Evolutionary conservation across 164 flowering plant genomes (phyloP), one percentile per base, ranked within the genome.

Genomic region (Stephania cephalantha): DNA sequence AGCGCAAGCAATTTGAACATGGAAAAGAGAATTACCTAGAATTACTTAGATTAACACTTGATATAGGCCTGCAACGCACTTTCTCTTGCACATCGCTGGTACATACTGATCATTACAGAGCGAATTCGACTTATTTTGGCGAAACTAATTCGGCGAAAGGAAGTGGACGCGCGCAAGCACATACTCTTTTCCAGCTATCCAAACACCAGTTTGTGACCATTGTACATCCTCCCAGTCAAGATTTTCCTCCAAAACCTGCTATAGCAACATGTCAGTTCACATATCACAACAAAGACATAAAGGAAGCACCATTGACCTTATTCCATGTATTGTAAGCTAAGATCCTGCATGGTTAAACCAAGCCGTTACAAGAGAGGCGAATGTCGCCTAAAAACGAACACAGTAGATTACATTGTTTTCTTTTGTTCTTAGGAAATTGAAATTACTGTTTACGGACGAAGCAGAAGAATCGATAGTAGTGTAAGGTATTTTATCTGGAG

Each of bases 181-280:
- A 55, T 90, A 94, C 73, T 91, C 97, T 78, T 89, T 93, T 63
- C 94, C 95, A 9, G 90, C 89, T 64, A 96, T 87, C 90, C 90
- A 90, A 17, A 89, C 97, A 44, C 99, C 97, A 53, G 92, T 96
- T 75, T 91, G 94, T n/a, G 98, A 92, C 98, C 99, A 96, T 71
- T 85, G 88, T 70, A 96, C 88, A 74, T 94, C 95, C 71, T 96
- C 99, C 99, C 99, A 96, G 53, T 93, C 97, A 35, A 96, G 81
- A 78, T 88, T 90, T 65, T 93, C 97, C 85, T 91, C 97, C 81
- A 94, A 68, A 35, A 92, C 94, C 99, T 96, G 87, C 50, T 48
- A 71, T 5, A 18, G 46, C 22, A 15, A 58, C 9, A 13, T 15
- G 48, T 17, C 71, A 42, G 48, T n/a, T 18, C 6, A 5, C 20